These are phyloP conservation scores for Volvox reticuliferus DNA, from an alignment of 139 green algal species.

Conservation along the genomic window DNA sequence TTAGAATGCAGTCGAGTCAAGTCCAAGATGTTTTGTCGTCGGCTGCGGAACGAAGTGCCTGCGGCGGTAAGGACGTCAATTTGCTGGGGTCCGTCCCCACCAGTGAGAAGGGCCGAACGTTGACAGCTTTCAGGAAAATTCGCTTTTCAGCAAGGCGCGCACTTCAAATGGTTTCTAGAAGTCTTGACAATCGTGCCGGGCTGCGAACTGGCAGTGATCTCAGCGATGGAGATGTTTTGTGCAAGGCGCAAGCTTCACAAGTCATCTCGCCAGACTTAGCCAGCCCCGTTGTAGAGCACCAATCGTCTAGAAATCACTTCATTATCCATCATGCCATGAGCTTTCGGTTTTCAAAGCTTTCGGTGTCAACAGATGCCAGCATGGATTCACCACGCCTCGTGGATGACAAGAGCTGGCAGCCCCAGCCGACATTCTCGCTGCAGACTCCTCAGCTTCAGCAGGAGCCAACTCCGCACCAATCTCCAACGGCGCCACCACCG, in stretches of 20 bases:
- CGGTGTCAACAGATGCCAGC: too few relatives aligned
- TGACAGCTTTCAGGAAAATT: constrained; percentile 13
- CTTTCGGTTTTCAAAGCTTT: too few relatives aligned
- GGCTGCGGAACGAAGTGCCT: background rate
- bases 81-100: background rate
- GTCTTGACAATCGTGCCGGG: background rate
- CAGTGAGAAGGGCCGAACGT: background rate
- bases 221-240: background rate
- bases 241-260: background rate
- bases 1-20: too few relatives aligned
- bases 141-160: background rate
- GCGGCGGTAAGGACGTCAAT: background rate
- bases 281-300: background rate
- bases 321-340: background rate
- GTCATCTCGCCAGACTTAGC: background rate
- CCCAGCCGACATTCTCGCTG: background rate
- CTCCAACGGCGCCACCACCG: background rate
- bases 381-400: too few relatives aligned
- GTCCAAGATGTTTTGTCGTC: too few relatives aligned
- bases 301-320: background rate
- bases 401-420: too few relatives aligned
- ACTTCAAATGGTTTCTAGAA: background rate
- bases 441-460: background rate
- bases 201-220: background rate
- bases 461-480: background rate